Evolutionary conservation across 2,329 filamentous ascomycete genomes (phyloP).

Genomic region (Chaetomium sp.): DNA sequence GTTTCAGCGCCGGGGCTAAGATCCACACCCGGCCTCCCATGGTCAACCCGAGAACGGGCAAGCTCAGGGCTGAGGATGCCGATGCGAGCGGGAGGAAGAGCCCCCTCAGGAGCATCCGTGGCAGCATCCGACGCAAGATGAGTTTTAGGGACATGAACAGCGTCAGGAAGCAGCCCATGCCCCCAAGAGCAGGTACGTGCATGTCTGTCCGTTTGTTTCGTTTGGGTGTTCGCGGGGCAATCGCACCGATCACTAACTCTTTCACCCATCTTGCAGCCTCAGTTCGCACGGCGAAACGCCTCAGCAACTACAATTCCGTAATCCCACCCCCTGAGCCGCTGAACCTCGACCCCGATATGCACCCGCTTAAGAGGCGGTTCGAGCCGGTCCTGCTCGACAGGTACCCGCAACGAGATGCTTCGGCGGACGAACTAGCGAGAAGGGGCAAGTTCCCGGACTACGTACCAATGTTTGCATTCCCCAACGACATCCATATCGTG

Average conservation of each 20-base stretch:
- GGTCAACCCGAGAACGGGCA: conserved; percentile 73
- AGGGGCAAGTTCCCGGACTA: conserved; percentile 91
- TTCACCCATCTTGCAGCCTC: conserved; percentile 39
- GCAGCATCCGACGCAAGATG: conserved; percentile 86
- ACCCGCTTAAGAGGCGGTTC: conserved; percentile 87
- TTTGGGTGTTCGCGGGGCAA: no score
- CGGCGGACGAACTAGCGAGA: conserved; percentile 73
- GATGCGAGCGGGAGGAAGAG: conserved; percentile 46
- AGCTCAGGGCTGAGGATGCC: conserved; percentile 69
- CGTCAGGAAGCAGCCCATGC: conserved; percentile 75
- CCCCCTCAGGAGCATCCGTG: conserved; percentile 57
- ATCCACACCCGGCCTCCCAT: conserved; percentile 63
- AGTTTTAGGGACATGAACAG: conserved; percentile 95
- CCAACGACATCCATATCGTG: conserved; percentile 94
- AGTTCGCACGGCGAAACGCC: conserved; percentile 71
- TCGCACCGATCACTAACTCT: not conserved
- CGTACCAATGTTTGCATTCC: conserved; percentile 98
- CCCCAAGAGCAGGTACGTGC: conserved; percentile 61
- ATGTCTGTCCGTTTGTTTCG: not conserved
- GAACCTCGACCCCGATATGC: conserved; percentile 85
- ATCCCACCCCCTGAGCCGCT: conserved; percentile 90
- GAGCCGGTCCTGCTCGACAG: conserved; percentile 94
- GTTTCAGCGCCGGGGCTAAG: conserved; percentile 77
- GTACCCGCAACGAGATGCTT: conserved; percentile 77
- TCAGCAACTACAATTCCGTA: conserved; percentile 98